Percentiles rank a stretch among this genome's conserved stretches.
Conservation (phyloP, 108 stramenopile genomes). For the Skeletonema costatum region DNA sequence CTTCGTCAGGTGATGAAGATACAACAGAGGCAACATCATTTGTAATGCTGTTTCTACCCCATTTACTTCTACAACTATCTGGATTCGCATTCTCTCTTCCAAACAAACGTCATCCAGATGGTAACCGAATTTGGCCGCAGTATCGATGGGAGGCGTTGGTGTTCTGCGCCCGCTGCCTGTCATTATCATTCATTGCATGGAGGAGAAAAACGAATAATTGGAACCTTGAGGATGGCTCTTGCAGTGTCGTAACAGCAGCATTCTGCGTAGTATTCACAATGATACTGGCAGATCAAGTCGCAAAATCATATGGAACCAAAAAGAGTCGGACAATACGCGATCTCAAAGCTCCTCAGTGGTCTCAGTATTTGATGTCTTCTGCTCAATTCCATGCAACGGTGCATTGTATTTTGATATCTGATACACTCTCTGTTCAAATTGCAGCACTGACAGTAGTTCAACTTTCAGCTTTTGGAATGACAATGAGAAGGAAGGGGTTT, state of each 20-base stretch:
- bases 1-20: not conserved
- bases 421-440: constrained; percentile 23
- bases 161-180: constrained; percentile 11
- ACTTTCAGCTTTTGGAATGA: constrained; percentile 28
- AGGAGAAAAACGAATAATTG: constrained; percentile 1
- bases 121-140: constrained; percentile 29
- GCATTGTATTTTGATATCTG: constrained; percentile 19
- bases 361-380: constrained; percentile 25
- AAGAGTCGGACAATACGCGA: constrained; percentile 24
- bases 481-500: constrained; percentile 13
- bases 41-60: constrained; percentile 14
- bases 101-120: constrained; percentile 23
- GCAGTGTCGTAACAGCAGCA: constrained; percentile 1
- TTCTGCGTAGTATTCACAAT: constrained; percentile 9
- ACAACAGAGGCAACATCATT: not conserved
- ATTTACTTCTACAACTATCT: constrained; percentile 16
- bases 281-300: constrained; percentile 6
- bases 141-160: constrained; percentile 28
- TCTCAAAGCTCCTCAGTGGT: not conserved
- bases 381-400: constrained; percentile 32
- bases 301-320: not conserved
- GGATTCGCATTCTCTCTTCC: constrained; percentile 19
- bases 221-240: not conserved
- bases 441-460: constrained; percentile 26
- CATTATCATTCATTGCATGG: constrained; percentile 9